Base-by-base conservation (phyloP, 108 stramenopile species). In the Cylindrotheca closterium region DNA sequence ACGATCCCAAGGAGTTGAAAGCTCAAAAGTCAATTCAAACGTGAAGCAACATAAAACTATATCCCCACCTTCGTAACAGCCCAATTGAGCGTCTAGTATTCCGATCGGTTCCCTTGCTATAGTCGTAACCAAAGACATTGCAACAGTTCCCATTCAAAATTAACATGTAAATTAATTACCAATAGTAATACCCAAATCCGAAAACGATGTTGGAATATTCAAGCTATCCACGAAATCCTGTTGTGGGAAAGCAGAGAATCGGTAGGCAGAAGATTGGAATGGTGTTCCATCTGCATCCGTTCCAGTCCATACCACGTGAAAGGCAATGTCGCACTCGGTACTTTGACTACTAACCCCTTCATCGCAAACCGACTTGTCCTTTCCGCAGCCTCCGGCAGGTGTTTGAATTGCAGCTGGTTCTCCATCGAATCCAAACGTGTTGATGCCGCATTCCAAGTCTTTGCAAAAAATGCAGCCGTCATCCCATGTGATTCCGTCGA, bases 301-400 rank as follows among this genome's bases (percentile, higher is more conserved):
- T 21, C 95, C 95, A 5, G 93, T 92, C 95, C 95, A 96, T 7
- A 92, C 93, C 32, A 94, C 89, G 62, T 93, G 87, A 17, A 96
- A 58, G 31, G 73, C 76, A 60, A 96, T 67, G 77, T 96, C 92
- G 67, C 95, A 96, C 12, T 32, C 50, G 15, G 64, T 37, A 1
- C 66, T 70, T 15, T 51, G 54, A 1, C 59, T 55, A 4, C 47
- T 49, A 15, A 47, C 32, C 30, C 69, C 47, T 10, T 57, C 57
- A 2, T 48, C 29, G 53, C 92, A 91, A 46, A 75, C 62, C 3
- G 63, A 67, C 55, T 63, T 57, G 4, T 73, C 68, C 21, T 80
- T 68, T 50, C 48, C 82, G 68, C 94, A 96, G 34, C 89, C 92
- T 4, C 80, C 66, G 17, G 76, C 71, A 15, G 85, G 79, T 74